phyloP scores from a whole-genome alignment of 2,329 filamentous ascomycete genomes.

The Knoxdaviesia capensis region DNA sequence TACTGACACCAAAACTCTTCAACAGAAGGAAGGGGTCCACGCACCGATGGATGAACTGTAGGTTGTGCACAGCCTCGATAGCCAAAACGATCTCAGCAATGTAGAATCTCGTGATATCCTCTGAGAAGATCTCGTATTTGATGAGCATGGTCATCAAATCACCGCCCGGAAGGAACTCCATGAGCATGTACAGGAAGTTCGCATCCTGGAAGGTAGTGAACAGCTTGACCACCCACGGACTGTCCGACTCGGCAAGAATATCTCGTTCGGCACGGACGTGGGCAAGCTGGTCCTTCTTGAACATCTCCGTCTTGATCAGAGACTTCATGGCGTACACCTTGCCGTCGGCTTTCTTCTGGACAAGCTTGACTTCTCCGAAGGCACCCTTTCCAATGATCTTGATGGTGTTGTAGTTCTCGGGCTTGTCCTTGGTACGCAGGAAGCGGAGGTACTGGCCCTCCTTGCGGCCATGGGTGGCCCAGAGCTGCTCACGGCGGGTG shows the following conservation, averaged over 20 bases:
- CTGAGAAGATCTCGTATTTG: slow-evolving; percentile 98
- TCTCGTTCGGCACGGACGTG: slow-evolving; percentile 96
- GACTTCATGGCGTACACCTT: slow-evolving; percentile 99
- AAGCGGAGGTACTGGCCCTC: slow-evolving; percentile 90
- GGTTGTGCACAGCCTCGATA: slow-evolving; percentile 96
- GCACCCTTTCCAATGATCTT: slow-evolving; percentile 99
- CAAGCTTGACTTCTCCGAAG: slow-evolving; percentile 93
- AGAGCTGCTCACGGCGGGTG: slow-evolving; percentile 63
- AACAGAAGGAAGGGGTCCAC: slow-evolving; percentile 10
- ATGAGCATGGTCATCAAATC: slow-evolving; percentile 99
- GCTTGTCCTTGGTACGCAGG: slow-evolving; percentile 78
- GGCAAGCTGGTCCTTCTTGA: slow-evolving; percentile 94
- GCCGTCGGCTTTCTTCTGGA: slow-evolving; percentile 87
- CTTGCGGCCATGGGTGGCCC: slow-evolving; percentile 65
- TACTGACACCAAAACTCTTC: too few relatives aligned
- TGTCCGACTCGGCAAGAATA: slow-evolving; percentile 96
- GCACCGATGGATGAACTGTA: slow-evolving; percentile 95
- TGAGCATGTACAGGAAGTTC: slow-evolving; percentile 95
- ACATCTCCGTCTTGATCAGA: slow-evolving; percentile 97
- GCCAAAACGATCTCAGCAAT: slow-evolving; percentile 96
- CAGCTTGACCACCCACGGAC: slow-evolving; percentile 96
- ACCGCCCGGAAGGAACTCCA: slow-evolving; percentile 96
- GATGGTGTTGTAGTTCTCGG: slow-evolving; percentile 85
- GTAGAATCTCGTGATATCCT: slow-evolving; percentile 97
- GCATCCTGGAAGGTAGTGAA: slow-evolving; percentile 95